Base-by-base conservation (phyloP, 2,329 filamentous ascomycete species). In the Penicillium glabrum region DNA sequence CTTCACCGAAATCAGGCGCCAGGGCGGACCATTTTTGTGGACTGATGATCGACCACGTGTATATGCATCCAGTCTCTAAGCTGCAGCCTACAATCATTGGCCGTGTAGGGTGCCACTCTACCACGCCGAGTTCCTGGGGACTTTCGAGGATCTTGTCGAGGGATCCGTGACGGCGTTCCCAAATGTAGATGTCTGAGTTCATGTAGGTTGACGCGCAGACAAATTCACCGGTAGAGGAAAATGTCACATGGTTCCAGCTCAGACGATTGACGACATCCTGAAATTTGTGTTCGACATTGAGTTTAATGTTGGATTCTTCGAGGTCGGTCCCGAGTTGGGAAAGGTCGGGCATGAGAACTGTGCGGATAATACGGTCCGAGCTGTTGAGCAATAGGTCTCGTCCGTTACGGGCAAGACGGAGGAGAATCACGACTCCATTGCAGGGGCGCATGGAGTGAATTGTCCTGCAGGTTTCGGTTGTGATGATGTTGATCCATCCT, bases 101-200 rank as follows among this genome's bases (percentile, higher is more conserved):
- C 29, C 90, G 86, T 60, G 88, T 86, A 1, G 95, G 95, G 71
- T 99, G 95, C 95, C 95, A 99, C 77, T 99, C 95, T 26, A 99
- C 93, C 5, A 96, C 90, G 1, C 93, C 93, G 60, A 98, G 86
- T 75, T 99, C 96, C 76, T 99, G 96, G 1, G 93, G 93, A 0
- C 95, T 93, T 73, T 99, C 96, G 39, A 99, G 82, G 79, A 99
- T 99, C 74, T 96, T 96, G 52, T 97, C 93, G 56, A 99, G 79
- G 75, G 91, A 96, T 50, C 95, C 95, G 68, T 96, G 91, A 54
- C 89, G 89, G 53, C 95, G 87, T 77, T 99, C 95, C 95, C 93
- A 98, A 27, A 98, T 93, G 75, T 98, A 98, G 61, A 99, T 90
- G 75, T 99, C 93, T 67, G 97, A 93, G 69, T 99, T 99, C 82